Percentiles rank a stretch among this genome's conserved stretches.
Conservation (phyloP, 2,329 filamentous ascomycete genomes). For the Neoarthrinium moseri region DNA sequence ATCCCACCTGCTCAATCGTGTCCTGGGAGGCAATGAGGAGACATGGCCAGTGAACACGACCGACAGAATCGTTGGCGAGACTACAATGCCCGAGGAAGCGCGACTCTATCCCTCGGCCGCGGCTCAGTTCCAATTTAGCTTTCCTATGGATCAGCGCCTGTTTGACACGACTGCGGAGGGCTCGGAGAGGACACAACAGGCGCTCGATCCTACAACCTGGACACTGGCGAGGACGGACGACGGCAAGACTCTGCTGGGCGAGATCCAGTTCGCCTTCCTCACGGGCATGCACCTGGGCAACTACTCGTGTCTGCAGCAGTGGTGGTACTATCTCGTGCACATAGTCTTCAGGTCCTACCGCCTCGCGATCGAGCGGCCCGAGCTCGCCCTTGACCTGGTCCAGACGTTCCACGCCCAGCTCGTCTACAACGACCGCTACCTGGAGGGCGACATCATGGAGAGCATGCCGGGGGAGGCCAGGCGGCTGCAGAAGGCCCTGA, state of each 20-base stretch:
- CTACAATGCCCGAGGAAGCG: slow-evolving; percentile 38
- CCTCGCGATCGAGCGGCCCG: slow-evolving; percentile 41
- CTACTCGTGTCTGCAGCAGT: slow-evolving; percentile 59
- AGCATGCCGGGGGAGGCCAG: slow-evolving; percentile 27
- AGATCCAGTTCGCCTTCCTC: slow-evolving; percentile 60
- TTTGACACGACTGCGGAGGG: slow-evolving; percentile 24
- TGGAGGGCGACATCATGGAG: slow-evolving; percentile 45
- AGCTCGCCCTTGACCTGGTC: slow-evolving; percentile 46
- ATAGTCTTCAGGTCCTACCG: slow-evolving; percentile 50
- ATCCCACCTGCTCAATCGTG: slow-evolving; percentile 40
- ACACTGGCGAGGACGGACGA: slow-evolving; percentile 39
- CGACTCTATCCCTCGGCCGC: slow-evolving; percentile 30
- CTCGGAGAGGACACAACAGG: slow-evolving; percentile 26
- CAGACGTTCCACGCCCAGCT: slow-evolving; percentile 54
- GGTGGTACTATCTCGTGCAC: slow-evolving; percentile 55
- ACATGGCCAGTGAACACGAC: slow-evolving; percentile 55
- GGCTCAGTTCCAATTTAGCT: slow-evolving; percentile 24
- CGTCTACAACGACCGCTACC: slow-evolving; percentile 46
- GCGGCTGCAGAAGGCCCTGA: slow-evolving; percentile 45
- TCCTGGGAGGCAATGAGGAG: slow-evolving; percentile 39
- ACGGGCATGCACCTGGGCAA: slow-evolving; percentile 58
- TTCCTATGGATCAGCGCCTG: slow-evolving; percentile 24
- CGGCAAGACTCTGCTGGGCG: slow-evolving; percentile 48
- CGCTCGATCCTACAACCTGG: slow-evolving; percentile 42
- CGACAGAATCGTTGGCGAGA: slow-evolving; percentile 47